These are phyloP conservation scores for Sphagnum tenellum DNA, from an alignment of 225 moss, liverwort and hornwort genomes.

Conservation along the genomic window DNA sequence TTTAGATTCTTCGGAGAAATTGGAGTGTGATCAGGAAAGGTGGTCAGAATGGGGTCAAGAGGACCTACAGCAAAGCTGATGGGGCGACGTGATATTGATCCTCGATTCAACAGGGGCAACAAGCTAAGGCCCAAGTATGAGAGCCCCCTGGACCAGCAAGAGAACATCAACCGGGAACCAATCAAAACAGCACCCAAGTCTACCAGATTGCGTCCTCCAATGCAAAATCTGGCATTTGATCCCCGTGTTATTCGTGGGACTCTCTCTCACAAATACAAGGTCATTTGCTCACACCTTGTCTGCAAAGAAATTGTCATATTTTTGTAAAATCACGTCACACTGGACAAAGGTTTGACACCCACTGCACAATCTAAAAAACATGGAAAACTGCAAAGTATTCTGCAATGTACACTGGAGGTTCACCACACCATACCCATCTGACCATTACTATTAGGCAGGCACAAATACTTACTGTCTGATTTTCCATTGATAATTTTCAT, in stretches of 20 bases:
- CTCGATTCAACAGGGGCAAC: slow-evolving; percentile 38
- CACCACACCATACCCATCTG: too few relatives aligned
- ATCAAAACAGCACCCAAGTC: slow-evolving; percentile 24
- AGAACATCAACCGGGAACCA: slow-evolving; percentile 12
- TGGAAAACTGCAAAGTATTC: too few relatives aligned
- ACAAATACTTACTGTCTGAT: too few relatives aligned
- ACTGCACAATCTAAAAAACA: too few relatives aligned
- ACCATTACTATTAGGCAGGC: too few relatives aligned
- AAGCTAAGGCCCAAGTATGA: slow-evolving; percentile 47
- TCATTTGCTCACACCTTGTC: background rate
- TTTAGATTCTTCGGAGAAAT: background rate
- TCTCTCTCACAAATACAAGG: slow-evolving; percentile 26
- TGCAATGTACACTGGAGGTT: too few relatives aligned
- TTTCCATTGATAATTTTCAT: too few relatives aligned
- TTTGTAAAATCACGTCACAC: too few relatives aligned
- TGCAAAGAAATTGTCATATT: too few relatives aligned
- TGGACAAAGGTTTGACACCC: too few relatives aligned
- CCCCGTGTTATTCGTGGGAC: slow-evolving; percentile 35
- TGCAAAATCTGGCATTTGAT: slow-evolving; percentile 51
- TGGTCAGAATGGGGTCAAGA: background rate
- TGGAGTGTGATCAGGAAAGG: too few relatives aligned
- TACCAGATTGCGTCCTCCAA: slow-evolving; percentile 28
- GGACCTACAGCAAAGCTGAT: slow-evolving; percentile 19
- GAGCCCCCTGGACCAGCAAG: slow-evolving; percentile 28
- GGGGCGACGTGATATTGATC: slow-evolving; percentile 16